Evolutionary conservation across 23 red algal species (phyloP).

Genomic region (Gracilariopsis chorda): DNA sequence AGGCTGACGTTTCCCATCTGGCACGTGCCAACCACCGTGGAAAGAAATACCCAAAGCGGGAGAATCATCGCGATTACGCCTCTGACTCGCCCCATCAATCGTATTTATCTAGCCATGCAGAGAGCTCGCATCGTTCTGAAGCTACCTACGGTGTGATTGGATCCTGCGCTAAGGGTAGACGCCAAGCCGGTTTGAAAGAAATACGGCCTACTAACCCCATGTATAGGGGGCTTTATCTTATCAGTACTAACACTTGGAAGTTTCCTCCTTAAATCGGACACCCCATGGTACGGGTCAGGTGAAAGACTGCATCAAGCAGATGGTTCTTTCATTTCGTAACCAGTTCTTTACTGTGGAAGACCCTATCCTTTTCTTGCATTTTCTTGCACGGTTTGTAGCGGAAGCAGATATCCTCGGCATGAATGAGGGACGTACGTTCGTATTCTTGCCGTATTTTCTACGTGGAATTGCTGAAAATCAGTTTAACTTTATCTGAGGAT

Average conservation of each 20-base stretch:
- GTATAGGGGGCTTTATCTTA: no score
- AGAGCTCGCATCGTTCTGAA: no score
- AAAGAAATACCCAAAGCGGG: no score
- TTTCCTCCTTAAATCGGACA: background rate
- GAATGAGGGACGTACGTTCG: background rate
- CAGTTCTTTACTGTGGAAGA: background rate
- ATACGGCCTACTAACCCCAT: no score
- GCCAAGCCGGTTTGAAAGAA: no score
- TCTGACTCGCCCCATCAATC: no score
- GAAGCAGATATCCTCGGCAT: background rate
- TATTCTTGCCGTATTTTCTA: background rate
- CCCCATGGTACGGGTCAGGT: background rate
- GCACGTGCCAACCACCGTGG: no score
- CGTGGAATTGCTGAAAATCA: background rate
- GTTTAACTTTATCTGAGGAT: background rate
- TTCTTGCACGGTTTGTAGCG: background rate
- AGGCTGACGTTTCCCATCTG: no score
- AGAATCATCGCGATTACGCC: no score
- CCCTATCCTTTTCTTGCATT: background rate
- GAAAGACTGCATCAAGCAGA: background rate
- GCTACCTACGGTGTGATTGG: no score
- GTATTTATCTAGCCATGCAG: no score
- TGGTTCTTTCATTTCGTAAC: background rate
- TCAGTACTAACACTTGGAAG: background rate
- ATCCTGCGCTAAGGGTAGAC: no score